phyloP scores from a whole-genome alignment of 164 flowering plant genomes.

The Liquidambar formosana region DNA sequence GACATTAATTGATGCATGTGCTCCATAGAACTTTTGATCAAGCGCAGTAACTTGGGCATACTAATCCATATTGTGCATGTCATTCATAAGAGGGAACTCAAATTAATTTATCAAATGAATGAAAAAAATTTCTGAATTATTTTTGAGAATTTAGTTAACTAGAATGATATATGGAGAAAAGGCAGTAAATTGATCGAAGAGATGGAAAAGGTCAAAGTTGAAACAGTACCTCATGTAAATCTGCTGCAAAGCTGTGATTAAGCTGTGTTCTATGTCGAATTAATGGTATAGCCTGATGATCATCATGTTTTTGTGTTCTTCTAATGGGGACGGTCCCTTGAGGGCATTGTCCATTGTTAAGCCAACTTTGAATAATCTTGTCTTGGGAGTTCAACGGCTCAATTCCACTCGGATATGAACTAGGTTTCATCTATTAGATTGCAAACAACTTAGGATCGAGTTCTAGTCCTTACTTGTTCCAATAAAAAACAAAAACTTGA shows the following conservation, averaged over 20 bases:
- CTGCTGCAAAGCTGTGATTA: background rate
- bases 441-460: background rate
- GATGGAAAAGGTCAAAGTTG: too few relatives aligned
- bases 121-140: too few relatives aligned
- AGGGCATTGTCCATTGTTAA: constrained; percentile 19
- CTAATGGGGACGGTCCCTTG: constrained; percentile 23
- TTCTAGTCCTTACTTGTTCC: too few relatives aligned
- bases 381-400: background rate
- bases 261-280: background rate
- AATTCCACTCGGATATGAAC: constrained; percentile 10
- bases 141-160: too few relatives aligned
- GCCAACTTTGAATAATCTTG: constrained; percentile 7
- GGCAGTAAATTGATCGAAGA: too few relatives aligned
- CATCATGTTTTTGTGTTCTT: constrained; percentile 1
- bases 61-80: too few relatives aligned
- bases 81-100: too few relatives aligned
- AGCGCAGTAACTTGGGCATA: background rate
- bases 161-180: too few relatives aligned
- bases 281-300: background rate
- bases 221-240: background rate
- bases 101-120: too few relatives aligned
- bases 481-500: too few relatives aligned
- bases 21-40: constrained; percentile 7
- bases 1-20: constrained; percentile 8
- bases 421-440: constrained; percentile 15